These are phyloP conservation scores for Dactylellina leptospora DNA, from an alignment of 2,329 filamentous ascomycete genomes.

Conservation along the genomic window DNA sequence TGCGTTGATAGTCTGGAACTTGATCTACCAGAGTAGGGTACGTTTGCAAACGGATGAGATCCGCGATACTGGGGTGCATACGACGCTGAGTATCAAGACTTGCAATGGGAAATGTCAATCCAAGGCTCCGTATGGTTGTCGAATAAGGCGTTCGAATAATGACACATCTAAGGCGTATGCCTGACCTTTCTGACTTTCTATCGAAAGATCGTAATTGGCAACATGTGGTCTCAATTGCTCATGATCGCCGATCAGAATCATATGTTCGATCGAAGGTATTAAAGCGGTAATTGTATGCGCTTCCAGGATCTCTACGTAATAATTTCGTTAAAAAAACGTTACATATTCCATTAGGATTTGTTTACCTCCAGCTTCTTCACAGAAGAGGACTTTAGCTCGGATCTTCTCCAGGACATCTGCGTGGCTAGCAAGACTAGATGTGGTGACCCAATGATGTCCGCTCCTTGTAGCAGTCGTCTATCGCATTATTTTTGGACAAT, in stretches of 20 bases:
- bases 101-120: constrained; percentile 58
- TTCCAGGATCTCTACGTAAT: constrained; percentile 69
- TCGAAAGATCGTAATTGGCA: constrained; percentile 67
- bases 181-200: constrained; percentile 64
- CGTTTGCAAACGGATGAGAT: constrained; percentile 67
- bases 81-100: constrained; percentile 69
- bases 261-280: constrained; percentile 69
- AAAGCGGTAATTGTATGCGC: constrained; percentile 70
- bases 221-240: constrained; percentile 70
- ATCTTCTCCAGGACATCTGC: constrained; percentile 65
- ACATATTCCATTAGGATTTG: too few relatives aligned
- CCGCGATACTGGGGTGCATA: constrained; percentile 72
- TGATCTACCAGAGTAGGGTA: constrained; percentile 69
- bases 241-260: constrained; percentile 73
- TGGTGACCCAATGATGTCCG: constrained; percentile 69
- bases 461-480: constrained; percentile 8
- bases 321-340: too few relatives aligned
- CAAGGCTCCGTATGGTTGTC: constrained; percentile 42
- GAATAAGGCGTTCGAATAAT: constrained; percentile 69
- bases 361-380: constrained; percentile 71
- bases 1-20: constrained; percentile 62
- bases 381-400: constrained; percentile 68
- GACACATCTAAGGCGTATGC: constrained; percentile 69
- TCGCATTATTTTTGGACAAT: constrained; percentile 32
- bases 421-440: constrained; percentile 68